Evolutionary conservation across 768 basidiomycete genomes (phyloP), one percentile per base, ranked within the genome.

Genomic region (Kondoa subrosea): DNA sequence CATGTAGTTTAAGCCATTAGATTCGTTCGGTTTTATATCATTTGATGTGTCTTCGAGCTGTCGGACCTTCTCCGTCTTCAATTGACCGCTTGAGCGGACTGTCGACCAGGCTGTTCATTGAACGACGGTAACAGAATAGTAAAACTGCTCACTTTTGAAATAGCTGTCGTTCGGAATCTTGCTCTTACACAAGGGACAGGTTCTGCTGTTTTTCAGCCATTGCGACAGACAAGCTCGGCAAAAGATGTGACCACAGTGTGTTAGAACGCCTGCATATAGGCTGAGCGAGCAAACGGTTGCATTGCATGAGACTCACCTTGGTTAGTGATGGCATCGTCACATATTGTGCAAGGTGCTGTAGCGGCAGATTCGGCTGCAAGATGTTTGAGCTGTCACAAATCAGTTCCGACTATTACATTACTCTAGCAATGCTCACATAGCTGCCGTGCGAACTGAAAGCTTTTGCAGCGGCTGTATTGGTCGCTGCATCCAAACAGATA

Each of bases 121-220:
- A 25, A 60, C 25, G 8, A 60, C 14, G 25, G 25, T 60, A n/a
- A n/a, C n/a, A n/a, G 58, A 60, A 14, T 14, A 60, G 30, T 12
- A 12, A 25, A 60, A 31, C 25, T 25, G 25, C 58, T 25, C n/a
- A 60, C 58, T 27, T 25, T 31, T 60, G 58, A 31, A 26, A 31
- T 60, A 60, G 58, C 58, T 60, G 58, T 31, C 58, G 25, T 60
- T 60, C 8, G 58, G n/a, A 31, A 25, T 26, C n/a, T 15, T 4
- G 14, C 30, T 17, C 33, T 63, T 63, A 69, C 74, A 74, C 17
- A 74, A 40, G 1, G 74, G 71, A 30, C 74, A 74, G 1, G 64
- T 69, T 3, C 32, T 21, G 0, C 66, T 40, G 1, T 58, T 61
- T 1, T 15, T 4, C n/a, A 63, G 33, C 74, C 74, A 73, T 14